Percentiles rank a stretch among this genome's conserved stretches.
These are phyloP conservation scores for Sabuloglossum arenarium DNA, from an alignment of 495 filamentous ascomycete species.

Conservation along the genomic window DNA sequence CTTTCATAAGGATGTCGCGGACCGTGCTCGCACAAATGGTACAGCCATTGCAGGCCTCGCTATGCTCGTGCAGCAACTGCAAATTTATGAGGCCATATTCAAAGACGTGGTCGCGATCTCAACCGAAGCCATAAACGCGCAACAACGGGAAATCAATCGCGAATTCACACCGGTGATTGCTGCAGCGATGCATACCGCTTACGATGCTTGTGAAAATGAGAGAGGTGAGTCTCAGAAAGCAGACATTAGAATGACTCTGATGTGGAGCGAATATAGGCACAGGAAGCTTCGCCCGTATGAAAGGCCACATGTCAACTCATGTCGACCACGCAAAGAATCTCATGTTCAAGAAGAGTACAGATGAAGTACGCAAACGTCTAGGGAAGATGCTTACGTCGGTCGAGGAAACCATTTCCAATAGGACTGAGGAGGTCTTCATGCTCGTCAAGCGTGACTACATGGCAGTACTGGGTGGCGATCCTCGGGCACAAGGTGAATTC, in stretches of 20 bases:
- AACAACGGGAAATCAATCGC: slow-evolving; percentile 35
- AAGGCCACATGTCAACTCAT: slow-evolving; percentile 27
- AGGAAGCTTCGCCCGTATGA: slow-evolving; percentile 35
- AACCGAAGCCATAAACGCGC: slow-evolving; percentile 17
- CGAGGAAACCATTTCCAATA: slow-evolving; percentile 17
- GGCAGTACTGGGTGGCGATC: slow-evolving; percentile 14
- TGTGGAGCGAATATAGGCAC: slow-evolving; percentile 12
- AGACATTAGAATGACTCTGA: background rate
- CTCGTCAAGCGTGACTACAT: slow-evolving; percentile 24
- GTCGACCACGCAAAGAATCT: slow-evolving; percentile 19
- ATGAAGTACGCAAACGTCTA: slow-evolving; percentile 21
- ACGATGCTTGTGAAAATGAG: slow-evolving; percentile 24
- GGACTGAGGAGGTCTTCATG: slow-evolving; percentile 22
- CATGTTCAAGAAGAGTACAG: slow-evolving; percentile 29
- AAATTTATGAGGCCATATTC: slow-evolving; percentile 21
- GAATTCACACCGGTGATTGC: slow-evolving; percentile 31
- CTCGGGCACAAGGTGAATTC: slow-evolving; percentile 5
- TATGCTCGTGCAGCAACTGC: slow-evolving; percentile 25
- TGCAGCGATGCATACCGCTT: slow-evolving; percentile 24
- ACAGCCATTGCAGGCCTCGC: slow-evolving; percentile 17
- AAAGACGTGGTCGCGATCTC: slow-evolving; percentile 15
- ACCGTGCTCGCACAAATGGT: slow-evolving; percentile 18
- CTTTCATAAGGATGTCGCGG: slow-evolving; percentile 24
- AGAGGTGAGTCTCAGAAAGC: slow-evolving; percentile 15
- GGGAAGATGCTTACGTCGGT: slow-evolving; percentile 16